Evolutionary conservation across 441 rosid species (phyloP), one percentile per base, ranked within the genome.

Genomic region (Gossypium trilobum): DNA sequence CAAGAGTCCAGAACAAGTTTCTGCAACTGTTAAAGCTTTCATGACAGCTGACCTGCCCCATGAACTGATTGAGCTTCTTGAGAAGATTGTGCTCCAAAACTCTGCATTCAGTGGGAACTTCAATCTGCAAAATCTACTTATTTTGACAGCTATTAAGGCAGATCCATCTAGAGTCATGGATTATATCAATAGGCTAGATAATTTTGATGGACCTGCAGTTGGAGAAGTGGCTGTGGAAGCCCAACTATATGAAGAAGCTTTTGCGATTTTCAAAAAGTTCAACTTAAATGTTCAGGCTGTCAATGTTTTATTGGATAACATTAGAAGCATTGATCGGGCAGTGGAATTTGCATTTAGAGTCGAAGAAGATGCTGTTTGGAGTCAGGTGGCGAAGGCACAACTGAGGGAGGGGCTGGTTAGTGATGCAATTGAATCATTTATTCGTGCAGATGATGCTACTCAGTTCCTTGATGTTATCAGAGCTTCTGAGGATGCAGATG

Each of bases 41-140:
- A 95, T 95, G 99, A 90, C 98, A 52, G 98, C 99, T 70, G 99
- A 95, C 81, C 85, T 95, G 42, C 99, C 99, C 0, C 99, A 93
- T 76, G 99, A 95, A 81, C 85, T 95, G 62, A 95, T 95, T 79
- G 99, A 93, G 87, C 97, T 95, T 81, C 95, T 95, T 76, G 99
- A 95, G 79, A 95, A 93, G 86, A 95, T 95, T 74, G 99, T 95
- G 90, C 98, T 95, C 73, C 99, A 95, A 83, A 95, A 95, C 58
- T 95, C 99, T 78, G 99, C 99, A 33, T 95, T 95, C 85, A 93
- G 99, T 83, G 99, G 99, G 59, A 95, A 95, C 84, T 93, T 91
- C 78, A 95, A 93, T 82, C 86, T 96, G 74, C 98, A 96, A 54
- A 96, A 96, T 85, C 88, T 96, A 39, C 97, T 95, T 51, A 93